Percentiles rank a stretch among this genome's conserved stretches.
These are phyloP conservation scores for Solanum dulcamara DNA, from an alignment of 257 asterid species.

Conservation along the genomic window DNA sequence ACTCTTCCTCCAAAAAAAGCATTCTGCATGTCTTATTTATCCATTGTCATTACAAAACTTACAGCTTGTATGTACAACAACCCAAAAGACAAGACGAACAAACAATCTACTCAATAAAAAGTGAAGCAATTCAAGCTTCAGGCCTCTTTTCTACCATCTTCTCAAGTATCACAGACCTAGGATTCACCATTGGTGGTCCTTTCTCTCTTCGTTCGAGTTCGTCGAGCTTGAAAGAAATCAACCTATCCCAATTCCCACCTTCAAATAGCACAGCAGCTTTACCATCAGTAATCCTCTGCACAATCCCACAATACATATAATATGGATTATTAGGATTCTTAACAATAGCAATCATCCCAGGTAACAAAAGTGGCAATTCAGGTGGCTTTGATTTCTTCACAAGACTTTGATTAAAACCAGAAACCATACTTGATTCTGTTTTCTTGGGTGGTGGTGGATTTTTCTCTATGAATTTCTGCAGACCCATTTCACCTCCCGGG, in stretches of 20 bases:
- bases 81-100: not conserved
- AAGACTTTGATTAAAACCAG: conserved; percentile 28
- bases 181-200: conserved; percentile 85
- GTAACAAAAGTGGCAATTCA: conserved; percentile 61
- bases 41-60: not conserved
- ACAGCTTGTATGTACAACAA: not conserved
- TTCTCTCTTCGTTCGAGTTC: conserved; percentile 75
- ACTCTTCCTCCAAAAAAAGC: not conserved
- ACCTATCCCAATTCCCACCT: conserved; percentile 84
- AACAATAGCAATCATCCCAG: conserved; percentile 88
- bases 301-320: conserved; percentile 76
- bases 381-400: conserved; percentile 59
- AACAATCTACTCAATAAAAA: not conserved
- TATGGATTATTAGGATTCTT: conserved; percentile 57
- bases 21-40: not conserved
- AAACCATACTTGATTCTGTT: not conserved
- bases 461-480: conserved; percentile 44
- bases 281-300: conserved; percentile 88
- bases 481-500: conserved; percentile 85
- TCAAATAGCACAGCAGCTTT: conserved; percentile 82
- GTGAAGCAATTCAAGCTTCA: not conserved
- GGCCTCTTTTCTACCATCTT: conserved; percentile 19
- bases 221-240: conserved; percentile 64
- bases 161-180: conserved; percentile 62
- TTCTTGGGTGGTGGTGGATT: conserved; percentile 69